Evolutionary conservation across 2,329 filamentous ascomycete species (phyloP), one percentile per base, ranked within the genome.

Genomic region (Meredithiella fracta): DNA sequence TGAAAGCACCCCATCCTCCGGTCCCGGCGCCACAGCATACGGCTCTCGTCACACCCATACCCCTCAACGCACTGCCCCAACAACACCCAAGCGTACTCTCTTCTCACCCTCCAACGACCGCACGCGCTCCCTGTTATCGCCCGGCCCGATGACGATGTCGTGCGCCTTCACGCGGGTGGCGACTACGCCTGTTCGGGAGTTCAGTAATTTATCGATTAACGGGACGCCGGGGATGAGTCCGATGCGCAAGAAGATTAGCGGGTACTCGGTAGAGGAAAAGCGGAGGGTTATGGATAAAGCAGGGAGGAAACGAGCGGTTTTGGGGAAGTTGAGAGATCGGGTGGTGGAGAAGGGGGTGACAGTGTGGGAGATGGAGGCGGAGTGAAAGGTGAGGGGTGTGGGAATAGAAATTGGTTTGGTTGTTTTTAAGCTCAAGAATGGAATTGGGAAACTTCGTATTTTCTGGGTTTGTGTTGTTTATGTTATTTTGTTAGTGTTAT

Each of bases 231-330:
- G 65, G 3, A 64, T 64, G 1, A 66, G 64, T 47, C 59, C 63
- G 40, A 67, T 73, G 25, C 75, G 78, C 47, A 82, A 78, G 69
- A 83, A 81, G 70, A 62, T 83, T 57, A 80, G 73, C 59, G 78
- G 78, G 17, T 83, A 79, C 61, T 79, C 73, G 58, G 68, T 70
- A 31, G 72, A 75, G 54, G 81, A 84, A 64, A 82, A 80, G 68
- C 68, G 67, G 26, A 70, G 71, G 26, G 65, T 83, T 56, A 78
- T 73, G 66, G 70, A 72, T 58, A 78, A 75, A 65, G 67, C 72
- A 60, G 71, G 71, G n/a, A 73, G 70, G 59, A 70, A 78, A 61
- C 72, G 72, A 62, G 73, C 70, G 2, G 73, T 80, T 7, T 67
- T 79, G 26, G 67, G 67, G 31, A 77, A 76, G 64, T 65, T 83